Evolutionary conservation across 164 flowering plant genomes (phyloP), one percentile per base, ranked within the genome.

Genomic region (Kingdonia uniflora): DNA sequence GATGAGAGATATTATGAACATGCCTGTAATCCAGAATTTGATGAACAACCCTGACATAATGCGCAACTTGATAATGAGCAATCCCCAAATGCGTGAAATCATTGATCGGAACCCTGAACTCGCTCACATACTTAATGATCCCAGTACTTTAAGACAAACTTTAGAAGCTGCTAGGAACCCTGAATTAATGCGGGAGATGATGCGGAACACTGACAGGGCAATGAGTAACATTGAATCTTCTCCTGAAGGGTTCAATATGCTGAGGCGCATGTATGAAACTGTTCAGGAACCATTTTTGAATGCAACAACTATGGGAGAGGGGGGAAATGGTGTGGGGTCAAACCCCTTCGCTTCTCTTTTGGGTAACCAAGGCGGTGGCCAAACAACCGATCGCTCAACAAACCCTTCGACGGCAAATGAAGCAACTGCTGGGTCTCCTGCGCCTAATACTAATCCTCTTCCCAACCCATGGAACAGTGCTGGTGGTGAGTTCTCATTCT

Each of bases 161-260:
- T 52, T 89, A 47, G 97, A 89, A 65, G 88, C 92, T 57, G 90
- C 97, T 15, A 75, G 95, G 63, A 89, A 86, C 65, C 97, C 97
- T 56, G 97, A 89, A 59, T 80, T 89, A 22, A 89, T 86, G 97
- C 87, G 97, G 22, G 97, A 89, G 70, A 89, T 89, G 97, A 86
- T 89, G 95, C 79, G 97, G 21, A 86, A 89, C 68, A 89, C 95
- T 54, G 97, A 89, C 66, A 75, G 97, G 68, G 97, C 97, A n/a
- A 84, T 89, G 97, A 89, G 95, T 57, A 90, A 90, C 39, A 90
- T 90, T 58, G 97, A 90, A 65, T 76, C 97, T 57, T 77, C 95
- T 52, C 97, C 97, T 11, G 97, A 89, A 70, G 97, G 97, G 46
- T 89, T 89, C 47, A 89, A 89, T 69, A 84, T 84, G 94, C 86